These are phyloP conservation scores for barrel medic (Medicago truncatula) DNA, from an alignment of 306 rosid species.

Conservation along the genomic window DNA sequence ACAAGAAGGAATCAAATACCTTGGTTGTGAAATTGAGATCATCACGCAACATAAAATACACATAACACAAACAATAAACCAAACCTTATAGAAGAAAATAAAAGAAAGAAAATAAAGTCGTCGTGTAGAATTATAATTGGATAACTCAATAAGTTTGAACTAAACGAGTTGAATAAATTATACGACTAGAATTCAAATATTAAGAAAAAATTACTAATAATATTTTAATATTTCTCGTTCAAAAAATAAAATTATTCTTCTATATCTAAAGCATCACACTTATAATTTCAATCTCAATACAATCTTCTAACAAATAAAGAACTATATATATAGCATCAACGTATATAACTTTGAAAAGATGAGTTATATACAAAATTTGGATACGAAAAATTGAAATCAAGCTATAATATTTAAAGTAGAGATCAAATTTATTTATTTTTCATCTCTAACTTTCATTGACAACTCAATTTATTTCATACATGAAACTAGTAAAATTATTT, in stretches of 20 bases:
- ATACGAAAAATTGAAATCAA: neutral
- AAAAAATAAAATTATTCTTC: neutral
- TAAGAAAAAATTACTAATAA: too few species aligned
- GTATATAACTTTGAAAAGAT: neutral
- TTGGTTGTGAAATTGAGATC: neutral
- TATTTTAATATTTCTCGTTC: too few species aligned
- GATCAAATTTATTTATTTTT: neutral
- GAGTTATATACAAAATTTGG: neutral
- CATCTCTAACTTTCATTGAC: neutral
- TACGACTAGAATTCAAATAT: neutral
- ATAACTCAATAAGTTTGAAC: neutral
- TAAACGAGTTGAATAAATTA: too few species aligned
- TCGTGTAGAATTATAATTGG: too few species aligned
- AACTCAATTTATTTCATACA: neutral
- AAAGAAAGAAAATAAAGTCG: constrained; percentile 21
- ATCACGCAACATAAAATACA: constrained; percentile 5
- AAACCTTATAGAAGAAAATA: neutral
- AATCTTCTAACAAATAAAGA: constrained; percentile 21
- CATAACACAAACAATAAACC: neutral
- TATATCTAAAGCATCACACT: neutral
- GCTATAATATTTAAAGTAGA: neutral
- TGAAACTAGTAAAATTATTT: constrained; percentile 3
- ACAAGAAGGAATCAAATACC: neutral
- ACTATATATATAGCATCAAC: neutral
- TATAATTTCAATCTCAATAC: constrained; percentile 14